Evolutionary conservation across 2,329 filamentous ascomycete genomes (phyloP).

Genomic region (Pseudogymnoascus pannorum): DNA sequence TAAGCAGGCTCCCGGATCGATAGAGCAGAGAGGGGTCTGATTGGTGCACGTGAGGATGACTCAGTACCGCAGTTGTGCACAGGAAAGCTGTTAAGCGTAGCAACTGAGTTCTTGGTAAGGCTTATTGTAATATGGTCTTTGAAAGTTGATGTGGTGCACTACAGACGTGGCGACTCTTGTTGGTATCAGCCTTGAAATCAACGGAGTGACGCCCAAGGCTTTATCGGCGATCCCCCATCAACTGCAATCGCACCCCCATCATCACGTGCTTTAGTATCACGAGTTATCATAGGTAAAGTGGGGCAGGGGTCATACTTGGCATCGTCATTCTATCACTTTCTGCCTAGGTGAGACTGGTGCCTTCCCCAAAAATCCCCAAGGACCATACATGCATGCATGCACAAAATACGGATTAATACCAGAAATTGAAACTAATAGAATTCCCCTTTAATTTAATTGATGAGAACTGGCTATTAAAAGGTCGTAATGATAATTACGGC

Average conservation of each 20-base stretch:
- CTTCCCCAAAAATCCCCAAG: background rate
- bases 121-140: background rate
- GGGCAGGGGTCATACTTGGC: background rate
- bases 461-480: background rate
- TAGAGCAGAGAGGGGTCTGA: background rate
- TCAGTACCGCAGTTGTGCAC: background rate
- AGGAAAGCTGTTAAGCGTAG: background rate
- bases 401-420: background rate
- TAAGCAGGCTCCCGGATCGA: background rate
- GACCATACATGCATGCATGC: background rate
- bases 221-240: conserved; percentile 4
- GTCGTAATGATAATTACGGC: background rate
- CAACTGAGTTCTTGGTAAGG: background rate
- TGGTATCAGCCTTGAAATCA: background rate
- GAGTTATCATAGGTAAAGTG: background rate
- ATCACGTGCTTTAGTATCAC: background rate
- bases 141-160: background rate
- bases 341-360: background rate
- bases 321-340: background rate
- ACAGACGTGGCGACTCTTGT: background rate
- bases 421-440: background rate
- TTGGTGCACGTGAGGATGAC: conserved; percentile 9
- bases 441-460: background rate
- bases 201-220: conserved; percentile 7
- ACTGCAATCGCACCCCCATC: background rate